Conservation (phyloP, 1,284 basidiomycete genomes). For the Cutaneotrichosporon cutaneum region DNA sequence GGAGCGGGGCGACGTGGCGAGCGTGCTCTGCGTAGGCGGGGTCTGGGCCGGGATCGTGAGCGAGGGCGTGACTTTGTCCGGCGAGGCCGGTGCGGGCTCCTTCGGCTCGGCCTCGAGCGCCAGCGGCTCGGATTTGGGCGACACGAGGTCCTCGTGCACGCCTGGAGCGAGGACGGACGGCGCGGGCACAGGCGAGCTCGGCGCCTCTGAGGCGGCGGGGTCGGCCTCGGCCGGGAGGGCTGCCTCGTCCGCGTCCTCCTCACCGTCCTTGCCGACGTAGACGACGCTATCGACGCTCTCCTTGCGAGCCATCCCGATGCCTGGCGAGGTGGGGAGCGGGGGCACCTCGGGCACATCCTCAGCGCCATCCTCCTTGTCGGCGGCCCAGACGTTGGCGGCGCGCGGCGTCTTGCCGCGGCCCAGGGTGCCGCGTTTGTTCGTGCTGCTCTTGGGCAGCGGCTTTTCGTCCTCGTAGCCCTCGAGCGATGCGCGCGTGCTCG, state of each 20-base stretch:
- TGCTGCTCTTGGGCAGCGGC: constrained; percentile 8
- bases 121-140: not conserved
- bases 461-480: constrained; percentile 12
- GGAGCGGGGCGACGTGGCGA: not conserved
- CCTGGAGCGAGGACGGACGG: not conserved
- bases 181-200: not conserved
- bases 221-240: not conserved
- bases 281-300: constrained; percentile 26
- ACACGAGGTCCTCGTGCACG: not conserved
- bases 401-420: constrained; percentile 26
- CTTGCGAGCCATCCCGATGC: constrained; percentile 23
- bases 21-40: not conserved
- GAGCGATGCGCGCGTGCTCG: constrained; percentile 16
- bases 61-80: not conserved
- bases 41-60: not conserved
- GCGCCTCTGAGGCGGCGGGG: not conserved
- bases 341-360: constrained; percentile 8
- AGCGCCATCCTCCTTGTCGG: constrained; percentile 18
- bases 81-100: not conserved
- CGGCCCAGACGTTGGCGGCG: constrained; percentile 17
- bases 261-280: constrained; percentile 14
- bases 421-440: constrained; percentile 18
- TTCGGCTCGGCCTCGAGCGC: not conserved
- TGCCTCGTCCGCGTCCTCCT: not conserved
- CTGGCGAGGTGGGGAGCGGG: not conserved